These are phyloP conservation scores for Citrus reticulata DNA, from an alignment of 345 rosid species.

Conservation along the genomic window DNA sequence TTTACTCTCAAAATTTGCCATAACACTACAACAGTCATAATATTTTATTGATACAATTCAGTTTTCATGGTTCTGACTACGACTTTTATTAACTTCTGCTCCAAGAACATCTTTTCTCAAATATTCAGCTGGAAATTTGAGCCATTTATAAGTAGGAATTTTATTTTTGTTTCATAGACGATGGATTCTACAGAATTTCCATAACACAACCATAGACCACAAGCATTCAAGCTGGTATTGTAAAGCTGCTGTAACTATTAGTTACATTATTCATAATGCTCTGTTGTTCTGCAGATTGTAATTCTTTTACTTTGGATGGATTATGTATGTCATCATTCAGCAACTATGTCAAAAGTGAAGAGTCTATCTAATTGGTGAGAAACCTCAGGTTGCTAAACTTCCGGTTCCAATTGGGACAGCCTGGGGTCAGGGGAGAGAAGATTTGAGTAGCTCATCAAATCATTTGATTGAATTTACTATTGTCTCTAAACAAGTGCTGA, in stretches of 20 bases:
- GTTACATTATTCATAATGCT: background rate
- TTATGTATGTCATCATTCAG: background rate
- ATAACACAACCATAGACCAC: background rate
- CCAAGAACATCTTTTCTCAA: background rate
- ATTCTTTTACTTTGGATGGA: background rate
- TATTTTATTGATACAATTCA: background rate
- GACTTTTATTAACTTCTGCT: background rate
- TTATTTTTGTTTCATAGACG: background rate
- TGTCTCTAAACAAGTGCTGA: slow-evolving; percentile 7
- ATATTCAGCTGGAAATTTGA: background rate
- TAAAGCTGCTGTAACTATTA: background rate
- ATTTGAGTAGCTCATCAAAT: background rate
- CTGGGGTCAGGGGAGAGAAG: slow-evolving; percentile 6
- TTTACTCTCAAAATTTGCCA: background rate
- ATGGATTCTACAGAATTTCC: background rate
- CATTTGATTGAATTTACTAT: slow-evolving; percentile 1
- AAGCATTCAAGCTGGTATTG: background rate
- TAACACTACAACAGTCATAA: background rate
- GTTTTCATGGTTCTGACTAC: background rate
- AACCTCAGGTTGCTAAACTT: background rate
- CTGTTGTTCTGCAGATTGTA: background rate
- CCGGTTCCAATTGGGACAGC: slow-evolving; percentile 7
- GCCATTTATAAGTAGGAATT: background rate
- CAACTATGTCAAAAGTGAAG: background rate
- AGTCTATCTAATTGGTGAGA: background rate